Evolutionary conservation across 2,329 filamentous ascomycete species (phyloP).

Genomic region (Colletotrichum tropicicola): DNA sequence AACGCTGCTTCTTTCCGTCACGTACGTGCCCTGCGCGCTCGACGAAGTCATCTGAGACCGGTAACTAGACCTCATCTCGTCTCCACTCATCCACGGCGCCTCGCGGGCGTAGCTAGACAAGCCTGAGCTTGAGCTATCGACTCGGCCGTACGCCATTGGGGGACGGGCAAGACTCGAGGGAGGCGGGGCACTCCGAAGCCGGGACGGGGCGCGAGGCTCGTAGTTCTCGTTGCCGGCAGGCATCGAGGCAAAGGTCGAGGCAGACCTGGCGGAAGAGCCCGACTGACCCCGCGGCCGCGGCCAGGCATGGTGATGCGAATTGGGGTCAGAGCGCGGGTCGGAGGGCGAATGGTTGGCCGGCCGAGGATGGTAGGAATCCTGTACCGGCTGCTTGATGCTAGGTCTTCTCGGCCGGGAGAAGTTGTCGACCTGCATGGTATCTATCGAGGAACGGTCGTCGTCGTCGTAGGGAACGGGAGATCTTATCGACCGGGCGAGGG

Average conservation of each 20-base stretch:
- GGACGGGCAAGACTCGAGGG: conserved; percentile 38
- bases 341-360: conserved; percentile 36
- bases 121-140: conserved; percentile 48
- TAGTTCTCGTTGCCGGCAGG: conserved; percentile 51
- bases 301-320: conserved; percentile 42
- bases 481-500: conserved; percentile 28
- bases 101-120: conserved; percentile 40
- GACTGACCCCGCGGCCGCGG: conserved; percentile 56
- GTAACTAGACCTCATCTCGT: conserved; percentile 64
- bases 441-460: conserved; percentile 33
- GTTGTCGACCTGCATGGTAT: conserved; percentile 53
- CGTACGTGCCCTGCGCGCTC: conserved; percentile 65
- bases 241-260: conserved; percentile 55
- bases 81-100: conserved; percentile 57
- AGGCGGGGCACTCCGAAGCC: conserved; percentile 39
- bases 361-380: conserved; percentile 43
- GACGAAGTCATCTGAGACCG: conserved; percentile 65
- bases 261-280: conserved; percentile 56
- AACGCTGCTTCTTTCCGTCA: conserved; percentile 87
- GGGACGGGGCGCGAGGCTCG: conserved; percentile 40
- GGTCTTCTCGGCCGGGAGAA: conserved; percentile 68
- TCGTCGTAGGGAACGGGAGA: conserved; percentile 33
- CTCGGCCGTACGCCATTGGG: conserved; percentile 36
- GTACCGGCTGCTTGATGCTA: conserved; percentile 56
- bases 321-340: conserved; percentile 35